These are phyloP conservation scores for Pseudopithomyces maydicus DNA, from an alignment of 2,329 filamentous ascomycete species.

Conservation along the genomic window DNA sequence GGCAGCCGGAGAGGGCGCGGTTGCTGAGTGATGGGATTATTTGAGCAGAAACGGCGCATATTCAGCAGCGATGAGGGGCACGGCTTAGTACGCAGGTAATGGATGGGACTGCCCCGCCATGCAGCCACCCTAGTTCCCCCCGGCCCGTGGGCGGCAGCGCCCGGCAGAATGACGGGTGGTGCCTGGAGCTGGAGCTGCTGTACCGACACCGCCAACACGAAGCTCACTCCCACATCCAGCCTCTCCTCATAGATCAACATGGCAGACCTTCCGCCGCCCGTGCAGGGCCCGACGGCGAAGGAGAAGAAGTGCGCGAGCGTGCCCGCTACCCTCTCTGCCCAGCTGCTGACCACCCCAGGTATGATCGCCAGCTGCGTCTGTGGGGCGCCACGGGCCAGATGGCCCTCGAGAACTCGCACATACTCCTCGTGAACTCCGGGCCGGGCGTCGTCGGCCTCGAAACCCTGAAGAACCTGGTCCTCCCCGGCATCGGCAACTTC, in stretches of 20 bases:
- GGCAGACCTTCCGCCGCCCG: conserved; percentile 44
- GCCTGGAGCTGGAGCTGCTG: conserved; percentile 1
- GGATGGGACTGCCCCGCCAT: background rate
- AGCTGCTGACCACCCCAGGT: conserved; percentile 57
- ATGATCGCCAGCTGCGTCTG: conserved; percentile 91
- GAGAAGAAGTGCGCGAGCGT: conserved; percentile 55
- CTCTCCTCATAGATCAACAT: conserved; percentile 21
- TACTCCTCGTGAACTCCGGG: conserved; percentile 88
- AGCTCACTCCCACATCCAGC: background rate
- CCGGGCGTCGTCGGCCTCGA: conserved; percentile 88
- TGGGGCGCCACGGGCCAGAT: conserved; percentile 94
- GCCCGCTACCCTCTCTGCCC: conserved; percentile 7
- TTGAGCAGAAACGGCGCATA: too few species aligned
- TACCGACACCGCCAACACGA: background rate
- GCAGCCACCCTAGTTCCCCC: too few species aligned
- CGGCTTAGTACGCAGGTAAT: too few species aligned
- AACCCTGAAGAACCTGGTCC: conserved; percentile 93
- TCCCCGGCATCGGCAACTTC: conserved; percentile 89
- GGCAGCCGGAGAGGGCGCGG: background rate
- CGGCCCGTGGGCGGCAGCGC: conserved; percentile 2
- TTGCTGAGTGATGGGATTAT: too few species aligned
- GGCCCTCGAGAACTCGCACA: conserved; percentile 86
- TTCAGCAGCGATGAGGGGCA: too few species aligned
- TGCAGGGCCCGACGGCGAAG: conserved; percentile 50
- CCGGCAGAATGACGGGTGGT: conserved; percentile 15